Conservation (phyloP, 2,329 filamentous ascomycete genomes). For the Massarina eburnea region DNA sequence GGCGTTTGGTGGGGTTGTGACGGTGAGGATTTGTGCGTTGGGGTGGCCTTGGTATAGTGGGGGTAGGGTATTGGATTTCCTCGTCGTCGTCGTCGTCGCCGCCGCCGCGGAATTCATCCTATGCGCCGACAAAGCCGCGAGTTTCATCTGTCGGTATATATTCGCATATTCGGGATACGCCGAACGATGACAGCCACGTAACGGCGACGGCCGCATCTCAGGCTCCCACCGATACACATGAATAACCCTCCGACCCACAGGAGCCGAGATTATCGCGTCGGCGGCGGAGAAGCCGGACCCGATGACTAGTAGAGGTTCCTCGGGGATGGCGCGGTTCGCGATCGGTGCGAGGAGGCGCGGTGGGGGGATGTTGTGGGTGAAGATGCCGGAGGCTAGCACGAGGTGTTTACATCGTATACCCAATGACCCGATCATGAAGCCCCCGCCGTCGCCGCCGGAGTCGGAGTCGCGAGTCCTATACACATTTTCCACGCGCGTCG, state of each 20-base stretch:
- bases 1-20: slow-evolving; percentile 15
- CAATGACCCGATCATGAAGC: slow-evolving; percentile 56
- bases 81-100: too few relatives aligned
- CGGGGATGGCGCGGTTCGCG: slow-evolving; percentile 22
- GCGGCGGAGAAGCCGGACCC: slow-evolving; percentile 65
- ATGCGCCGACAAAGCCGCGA: slow-evolving; percentile 40
- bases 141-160: slow-evolving; percentile 63
- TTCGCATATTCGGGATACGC: slow-evolving; percentile 65
- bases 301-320: slow-evolving; percentile 55
- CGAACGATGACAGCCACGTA: slow-evolving; percentile 60
- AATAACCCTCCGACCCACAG: slow-evolving; percentile 55
- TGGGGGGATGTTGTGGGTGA: slow-evolving; percentile 56
- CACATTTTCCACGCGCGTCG: slow-evolving; percentile 47
- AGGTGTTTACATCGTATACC: slow-evolving; percentile 57
- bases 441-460: too few relatives aligned
- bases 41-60: slow-evolving; percentile 57
- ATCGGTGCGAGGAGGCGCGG: slow-evolving; percentile 53
- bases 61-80: slow-evolving; percentile 50
- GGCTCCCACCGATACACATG: slow-evolving; percentile 64
- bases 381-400: slow-evolving; percentile 62
- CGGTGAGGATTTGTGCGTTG: slow-evolving; percentile 54
- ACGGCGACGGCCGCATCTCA: slow-evolving; percentile 56
- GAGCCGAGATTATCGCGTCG: slow-evolving; percentile 60
- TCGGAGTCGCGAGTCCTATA: slow-evolving; percentile 45
- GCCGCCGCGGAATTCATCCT: slow-evolving; percentile 18